Percentiles rank a stretch among this genome's conserved stretches.
These are phyloP conservation scores for Dissophora globulifera DNA, from an alignment of 192 early-diverging fungal species.

Conservation along the genomic window DNA sequence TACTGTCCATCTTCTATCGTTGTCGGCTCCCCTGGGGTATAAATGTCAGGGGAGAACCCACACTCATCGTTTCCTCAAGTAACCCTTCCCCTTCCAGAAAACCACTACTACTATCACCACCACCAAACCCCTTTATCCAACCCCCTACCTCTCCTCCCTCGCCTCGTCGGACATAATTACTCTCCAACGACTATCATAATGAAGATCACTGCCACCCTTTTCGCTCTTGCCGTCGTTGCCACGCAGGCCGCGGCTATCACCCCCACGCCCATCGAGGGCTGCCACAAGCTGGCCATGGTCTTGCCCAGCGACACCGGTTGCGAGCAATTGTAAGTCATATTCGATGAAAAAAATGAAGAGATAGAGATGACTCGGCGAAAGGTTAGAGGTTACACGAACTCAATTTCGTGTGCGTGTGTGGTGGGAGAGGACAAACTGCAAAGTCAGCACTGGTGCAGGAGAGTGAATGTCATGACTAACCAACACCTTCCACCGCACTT, in stretches of 20 bases:
- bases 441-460: no score
- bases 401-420: no score
- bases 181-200: conserved; percentile 11
- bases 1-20: background rate
- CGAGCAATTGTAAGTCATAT: conserved; percentile 27
- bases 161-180: background rate
- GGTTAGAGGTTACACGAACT: no score
- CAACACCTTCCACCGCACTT: background rate
- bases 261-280: conserved; percentile 39
- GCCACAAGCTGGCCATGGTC: conserved; percentile 38
- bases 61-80: conserved; percentile 36
- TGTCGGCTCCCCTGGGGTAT: background rate
- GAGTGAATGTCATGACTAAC: no score
- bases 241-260: conserved; percentile 42
- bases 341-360: no score
- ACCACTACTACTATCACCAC: no score
- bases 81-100: conserved; percentile 47
- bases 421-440: no score
- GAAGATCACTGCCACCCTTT: conserved; percentile 38
- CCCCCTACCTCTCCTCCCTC: background rate
- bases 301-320: conserved; percentile 35
- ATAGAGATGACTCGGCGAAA: no score
- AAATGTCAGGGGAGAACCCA: conserved; percentile 10
- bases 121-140: background rate
- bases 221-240: conserved; percentile 36